phyloP scores from a whole-genome alignment of 2,329 filamentous ascomycete species.

The Ceratocystis cubensis region DNA sequence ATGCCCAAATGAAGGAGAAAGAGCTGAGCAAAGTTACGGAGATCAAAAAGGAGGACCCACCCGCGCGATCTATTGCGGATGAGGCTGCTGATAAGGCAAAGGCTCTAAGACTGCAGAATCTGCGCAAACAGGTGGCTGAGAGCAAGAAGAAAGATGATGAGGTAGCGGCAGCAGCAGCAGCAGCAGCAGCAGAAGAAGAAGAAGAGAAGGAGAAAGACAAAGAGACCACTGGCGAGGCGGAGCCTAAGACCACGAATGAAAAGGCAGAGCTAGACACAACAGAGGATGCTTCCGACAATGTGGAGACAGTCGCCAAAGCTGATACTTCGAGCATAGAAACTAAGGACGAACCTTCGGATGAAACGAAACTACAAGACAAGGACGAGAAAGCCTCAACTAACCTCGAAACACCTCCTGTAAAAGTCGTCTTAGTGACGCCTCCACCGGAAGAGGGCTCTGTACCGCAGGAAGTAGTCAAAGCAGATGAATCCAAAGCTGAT shows the following conservation, averaged over 20 bases:
- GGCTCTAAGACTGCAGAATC: slow-evolving; percentile 41
- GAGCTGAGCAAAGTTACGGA: slow-evolving; percentile 15
- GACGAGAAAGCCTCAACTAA: not conserved
- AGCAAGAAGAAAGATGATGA: slow-evolving; percentile 24
- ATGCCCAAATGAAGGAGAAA: slow-evolving; percentile 19
- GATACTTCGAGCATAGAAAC: not conserved
- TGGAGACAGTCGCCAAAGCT: not conserved
- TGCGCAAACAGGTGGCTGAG: slow-evolving; percentile 44
- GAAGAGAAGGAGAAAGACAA: slow-evolving; percentile 18
- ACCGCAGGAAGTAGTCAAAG: not conserved
- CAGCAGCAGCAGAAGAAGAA: slow-evolving; percentile 19
- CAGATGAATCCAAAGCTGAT: not conserved
- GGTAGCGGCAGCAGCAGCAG: slow-evolving; percentile 20
- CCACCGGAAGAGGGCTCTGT: slow-evolving; percentile 12
- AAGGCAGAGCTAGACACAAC: slow-evolving; percentile 23
- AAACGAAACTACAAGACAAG: slow-evolving; percentile 9
- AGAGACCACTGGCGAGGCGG: slow-evolving; percentile 25
- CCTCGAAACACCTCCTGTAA: not conserved
- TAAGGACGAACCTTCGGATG: slow-evolving; percentile 19
- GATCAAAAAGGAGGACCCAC: slow-evolving; percentile 28
- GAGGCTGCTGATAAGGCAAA: slow-evolving; percentile 55
- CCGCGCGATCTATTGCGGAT: slow-evolving; percentile 45
- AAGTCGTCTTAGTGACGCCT: slow-evolving; percentile 11
- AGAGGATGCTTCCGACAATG: slow-evolving; percentile 18
- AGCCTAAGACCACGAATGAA: slow-evolving; percentile 25